phyloP scores from a whole-genome alignment of 805 yeast genomes.

The Candida odintsovae region DNA sequence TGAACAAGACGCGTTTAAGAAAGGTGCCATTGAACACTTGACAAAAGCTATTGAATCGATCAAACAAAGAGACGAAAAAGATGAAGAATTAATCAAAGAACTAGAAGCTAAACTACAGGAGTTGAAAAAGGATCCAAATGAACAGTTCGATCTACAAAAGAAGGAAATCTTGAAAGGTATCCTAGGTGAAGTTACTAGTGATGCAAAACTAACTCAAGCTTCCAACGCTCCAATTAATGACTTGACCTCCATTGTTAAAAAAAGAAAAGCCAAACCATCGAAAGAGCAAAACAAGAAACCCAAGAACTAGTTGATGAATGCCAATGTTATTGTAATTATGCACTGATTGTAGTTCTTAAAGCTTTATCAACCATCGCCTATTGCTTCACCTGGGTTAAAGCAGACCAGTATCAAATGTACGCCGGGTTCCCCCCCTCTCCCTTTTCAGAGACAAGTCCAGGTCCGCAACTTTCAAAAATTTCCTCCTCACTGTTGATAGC shows the following conservation, averaged over 20 bases:
- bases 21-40: constrained; percentile 50
- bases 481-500: too few relatives aligned
- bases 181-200: constrained; percentile 38
- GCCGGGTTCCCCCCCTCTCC: too few relatives aligned
- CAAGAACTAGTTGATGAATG: constrained; percentile 4
- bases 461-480: too few relatives aligned
- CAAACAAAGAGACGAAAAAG: constrained; percentile 32
- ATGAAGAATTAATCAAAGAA: constrained; percentile 47
- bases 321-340: not conserved
- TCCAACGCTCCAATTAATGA: constrained; percentile 44
- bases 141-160: constrained; percentile 44
- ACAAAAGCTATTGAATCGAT: constrained; percentile 46
- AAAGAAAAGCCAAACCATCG: constrained; percentile 32
- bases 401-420: too few relatives aligned
- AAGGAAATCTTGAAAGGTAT: constrained; percentile 50
- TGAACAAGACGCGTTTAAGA: constrained; percentile 36
- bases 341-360: not conserved
- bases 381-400: too few relatives aligned
- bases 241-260: constrained; percentile 56
- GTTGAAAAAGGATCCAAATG: constrained; percentile 44
- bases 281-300: constrained; percentile 11
- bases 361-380: not conserved
- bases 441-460: too few relatives aligned
- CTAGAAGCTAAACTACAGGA: constrained; percentile 52
- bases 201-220: constrained; percentile 22